Evolutionary conservation across 805 yeast genomes (phyloP).

Genomic region (Lipomyces lipofer): DNA sequence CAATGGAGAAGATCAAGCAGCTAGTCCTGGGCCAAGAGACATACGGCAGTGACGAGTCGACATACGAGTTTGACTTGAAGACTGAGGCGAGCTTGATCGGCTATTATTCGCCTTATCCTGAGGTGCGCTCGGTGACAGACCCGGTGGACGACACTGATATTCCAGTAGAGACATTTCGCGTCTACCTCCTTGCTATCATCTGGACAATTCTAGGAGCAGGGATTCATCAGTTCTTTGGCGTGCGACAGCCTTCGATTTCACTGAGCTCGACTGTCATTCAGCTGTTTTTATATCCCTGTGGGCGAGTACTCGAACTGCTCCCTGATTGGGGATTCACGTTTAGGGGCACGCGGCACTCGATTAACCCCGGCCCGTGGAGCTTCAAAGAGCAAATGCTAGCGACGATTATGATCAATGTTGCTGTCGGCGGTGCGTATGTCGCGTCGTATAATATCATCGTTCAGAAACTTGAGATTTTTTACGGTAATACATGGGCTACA

Average conservation of each 20-base stretch:
- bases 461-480: constrained; percentile 18
- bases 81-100: constrained; percentile 15
- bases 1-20: constrained; percentile 40
- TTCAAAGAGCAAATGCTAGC: constrained; percentile 63
- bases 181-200: constrained; percentile 9
- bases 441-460: constrained; percentile 46
- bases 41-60: constrained; percentile 11
- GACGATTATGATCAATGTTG: constrained; percentile 41
- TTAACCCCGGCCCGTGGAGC: constrained; percentile 65
- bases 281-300: constrained; percentile 61
- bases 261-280: constrained; percentile 56
- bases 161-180: constrained; percentile 45
- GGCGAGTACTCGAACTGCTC: constrained; percentile 22
- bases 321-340: constrained; percentile 28
- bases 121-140: constrained; percentile 52
- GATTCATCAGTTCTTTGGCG: constrained; percentile 50
- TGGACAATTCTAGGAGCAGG: constrained; percentile 5
- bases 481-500: constrained; percentile 16
- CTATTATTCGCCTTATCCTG: constrained; percentile 44
- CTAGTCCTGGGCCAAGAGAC: constrained; percentile 37
- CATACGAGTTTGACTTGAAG: constrained; percentile 10
- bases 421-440: constrained; percentile 37
- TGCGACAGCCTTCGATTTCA: constrained; percentile 55
- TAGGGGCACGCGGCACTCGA: constrained; percentile 41
- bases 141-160: constrained; percentile 47